phyloP scores from a whole-genome alignment of 371 early-diverging fungal species.

The Polyrhizophydium stewartii region DNA sequence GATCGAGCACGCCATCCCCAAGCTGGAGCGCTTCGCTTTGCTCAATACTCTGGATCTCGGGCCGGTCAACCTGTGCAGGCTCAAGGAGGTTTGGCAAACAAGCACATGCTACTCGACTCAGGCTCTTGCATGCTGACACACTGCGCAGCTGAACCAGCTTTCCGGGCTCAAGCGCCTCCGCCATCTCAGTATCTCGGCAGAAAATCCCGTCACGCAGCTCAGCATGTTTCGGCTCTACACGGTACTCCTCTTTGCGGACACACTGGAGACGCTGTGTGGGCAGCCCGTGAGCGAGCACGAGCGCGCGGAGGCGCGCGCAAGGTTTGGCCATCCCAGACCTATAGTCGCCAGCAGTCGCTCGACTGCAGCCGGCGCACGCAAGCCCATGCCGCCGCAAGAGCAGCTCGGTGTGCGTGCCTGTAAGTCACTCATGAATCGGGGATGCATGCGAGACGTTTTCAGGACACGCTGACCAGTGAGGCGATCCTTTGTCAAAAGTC shows the following conservation, averaged over 20 bases:
- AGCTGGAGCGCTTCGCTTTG: slow-evolving; percentile 13
- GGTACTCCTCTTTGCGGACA: slow-evolving; percentile 8
- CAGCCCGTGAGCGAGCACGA: background rate
- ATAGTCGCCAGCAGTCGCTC: no score
- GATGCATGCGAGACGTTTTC: no score
- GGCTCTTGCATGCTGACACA: background rate
- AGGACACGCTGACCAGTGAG: no score
- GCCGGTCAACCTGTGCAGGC: slow-evolving; percentile 15
- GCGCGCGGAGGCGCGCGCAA: background rate
- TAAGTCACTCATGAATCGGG: no score
- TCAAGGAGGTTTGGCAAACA: slow-evolving; percentile 17
- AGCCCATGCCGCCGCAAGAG: no score
- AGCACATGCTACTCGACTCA: no score
- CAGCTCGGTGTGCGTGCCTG: no score
- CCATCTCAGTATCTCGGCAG: background rate
- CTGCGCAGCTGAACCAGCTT: slow-evolving; percentile 8
- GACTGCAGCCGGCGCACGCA: no score
- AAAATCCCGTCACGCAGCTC: slow-evolving; percentile 5
- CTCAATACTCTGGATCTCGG: slow-evolving; percentile 17
- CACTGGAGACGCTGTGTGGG: slow-evolving; percentile 6
- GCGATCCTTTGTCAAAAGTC: no score
- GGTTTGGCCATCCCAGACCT: slow-evolving; percentile 13
- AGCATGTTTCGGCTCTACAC: slow-evolving; percentile 9
- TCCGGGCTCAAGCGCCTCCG: slow-evolving; percentile 3
- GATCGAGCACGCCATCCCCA: slow-evolving; percentile 8